These are phyloP conservation scores for Leccinum ochraceum DNA, from an alignment of 768 basidiomycete species.

Conservation along the genomic window DNA sequence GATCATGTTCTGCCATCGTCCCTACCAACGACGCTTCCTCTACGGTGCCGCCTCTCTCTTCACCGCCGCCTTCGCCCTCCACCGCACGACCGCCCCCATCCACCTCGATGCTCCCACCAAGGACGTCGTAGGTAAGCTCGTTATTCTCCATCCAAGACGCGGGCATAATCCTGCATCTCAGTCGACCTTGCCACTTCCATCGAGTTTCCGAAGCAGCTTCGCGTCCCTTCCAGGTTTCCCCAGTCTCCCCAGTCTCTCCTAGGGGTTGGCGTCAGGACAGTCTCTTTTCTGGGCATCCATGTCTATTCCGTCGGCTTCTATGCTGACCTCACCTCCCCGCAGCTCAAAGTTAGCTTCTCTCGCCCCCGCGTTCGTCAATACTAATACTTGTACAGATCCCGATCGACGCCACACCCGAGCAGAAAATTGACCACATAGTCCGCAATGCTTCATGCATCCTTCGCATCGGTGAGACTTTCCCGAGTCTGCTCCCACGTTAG, in stretches of 20 bases:
- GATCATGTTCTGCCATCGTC: slow-evolving; percentile 17
- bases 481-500: not conserved
- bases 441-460: slow-evolving; percentile 69
- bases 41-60: slow-evolving; percentile 38
- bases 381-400: slow-evolving; percentile 47
- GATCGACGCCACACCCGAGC: slow-evolving; percentile 54
- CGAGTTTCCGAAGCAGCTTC: slow-evolving; percentile 66
- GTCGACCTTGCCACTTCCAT: slow-evolving; percentile 78
- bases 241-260: slow-evolving; percentile 68
- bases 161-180: slow-evolving; percentile 23
- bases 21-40: slow-evolving; percentile 26
- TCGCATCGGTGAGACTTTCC: slow-evolving; percentile 59
- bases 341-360: slow-evolving; percentile 48
- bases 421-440: slow-evolving; percentile 71
- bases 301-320: slow-evolving; percentile 93
- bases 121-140: slow-evolving; percentile 26
- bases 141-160: not conserved
- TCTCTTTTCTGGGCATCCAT: slow-evolving; percentile 84
- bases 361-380: not conserved
- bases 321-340: slow-evolving; percentile 71
- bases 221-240: slow-evolving; percentile 61
- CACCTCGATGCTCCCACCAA: slow-evolving; percentile 46
- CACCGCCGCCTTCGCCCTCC: slow-evolving; percentile 30
- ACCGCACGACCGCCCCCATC: slow-evolving; percentile 30
- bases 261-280: slow-evolving; percentile 84